Evolutionary conservation across 2,329 filamentous ascomycete genomes (phyloP).

Genomic region (Bipolaris oryzae): DNA sequence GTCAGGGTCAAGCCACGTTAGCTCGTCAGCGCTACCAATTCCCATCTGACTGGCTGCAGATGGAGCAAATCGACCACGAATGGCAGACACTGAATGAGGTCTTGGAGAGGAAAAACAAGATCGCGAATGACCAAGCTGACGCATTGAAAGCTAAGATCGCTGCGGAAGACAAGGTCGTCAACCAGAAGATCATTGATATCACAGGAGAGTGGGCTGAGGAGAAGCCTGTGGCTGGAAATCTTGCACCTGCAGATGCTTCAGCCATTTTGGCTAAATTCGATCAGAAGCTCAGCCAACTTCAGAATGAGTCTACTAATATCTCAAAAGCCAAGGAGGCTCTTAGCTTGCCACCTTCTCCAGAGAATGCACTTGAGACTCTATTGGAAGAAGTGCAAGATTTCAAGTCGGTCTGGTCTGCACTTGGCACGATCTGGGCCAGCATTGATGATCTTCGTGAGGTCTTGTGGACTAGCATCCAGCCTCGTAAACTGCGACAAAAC

Average conservation of each 20-base stretch:
- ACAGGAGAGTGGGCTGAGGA: conserved; percentile 91
- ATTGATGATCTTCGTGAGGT: conserved; percentile 91
- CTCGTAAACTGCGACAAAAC: conserved; percentile 86
- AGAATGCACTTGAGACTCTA: conserved; percentile 81
- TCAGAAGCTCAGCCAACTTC: conserved; percentile 79
- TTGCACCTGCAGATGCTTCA: conserved; percentile 87
- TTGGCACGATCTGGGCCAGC: conserved; percentile 96
- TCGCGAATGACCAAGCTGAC: conserved; percentile 95
- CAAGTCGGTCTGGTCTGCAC: conserved; percentile 95
- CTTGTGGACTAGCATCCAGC: conserved; percentile 94
- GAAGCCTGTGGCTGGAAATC: conserved; percentile 94
- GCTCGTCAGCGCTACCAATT: conserved; percentile 93
- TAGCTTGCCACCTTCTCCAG: conserved; percentile 79
- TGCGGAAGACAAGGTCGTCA: conserved; percentile 90
- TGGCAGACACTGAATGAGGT: conserved; percentile 95
- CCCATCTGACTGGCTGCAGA: conserved; percentile 89
- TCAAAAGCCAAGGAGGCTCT: conserved; percentile 96
- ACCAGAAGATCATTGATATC: conserved; percentile 84
- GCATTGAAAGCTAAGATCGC: conserved; percentile 92
- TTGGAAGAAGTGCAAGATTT: conserved; percentile 98
- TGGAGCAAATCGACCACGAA: conserved; percentile 94
- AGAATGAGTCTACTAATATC: conserved; percentile 90
- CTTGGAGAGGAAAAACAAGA: conserved; percentile 87
- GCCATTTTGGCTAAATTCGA: conserved; percentile 83
- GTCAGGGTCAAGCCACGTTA: conserved; percentile 91